Evolutionary conservation across 768 basidiomycete genomes (phyloP).

Genomic region (Termitomyces sp.): DNA sequence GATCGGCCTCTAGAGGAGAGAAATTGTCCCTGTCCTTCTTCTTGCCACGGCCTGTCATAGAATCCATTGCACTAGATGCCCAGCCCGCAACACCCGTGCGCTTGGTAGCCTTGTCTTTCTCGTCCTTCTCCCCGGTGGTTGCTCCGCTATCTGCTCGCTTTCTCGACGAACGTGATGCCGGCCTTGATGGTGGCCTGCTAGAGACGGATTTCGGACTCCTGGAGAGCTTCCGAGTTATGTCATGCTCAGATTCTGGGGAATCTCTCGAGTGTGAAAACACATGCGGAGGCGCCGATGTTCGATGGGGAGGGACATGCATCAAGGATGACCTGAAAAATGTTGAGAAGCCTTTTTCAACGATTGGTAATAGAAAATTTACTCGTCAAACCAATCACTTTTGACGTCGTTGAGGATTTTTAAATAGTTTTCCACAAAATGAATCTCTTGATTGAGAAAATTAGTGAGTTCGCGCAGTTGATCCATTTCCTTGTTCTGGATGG

Average conservation of each 20-base stretch:
- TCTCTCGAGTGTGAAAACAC: conserved; percentile 11
- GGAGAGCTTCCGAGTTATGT: conserved; percentile 22
- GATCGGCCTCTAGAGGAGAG: conserved; percentile 40
- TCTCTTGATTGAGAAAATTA: conserved; percentile 64
- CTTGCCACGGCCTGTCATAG: conserved; percentile 47
- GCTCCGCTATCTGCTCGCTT: conserved; percentile 57
- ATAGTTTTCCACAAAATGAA: conserved; percentile 70
- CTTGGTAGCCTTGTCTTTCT: conserved; percentile 32
- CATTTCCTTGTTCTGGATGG: conserved; percentile 76
- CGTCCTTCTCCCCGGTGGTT: conserved; percentile 27
- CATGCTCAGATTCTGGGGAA: conserved; percentile 28
- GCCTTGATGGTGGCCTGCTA: conserved; percentile 42
- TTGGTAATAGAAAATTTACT: conserved; percentile 28
- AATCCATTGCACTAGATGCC: conserved; percentile 62
- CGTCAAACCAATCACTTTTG: conserved; percentile 59
- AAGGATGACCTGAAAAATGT: conserved; percentile 3
- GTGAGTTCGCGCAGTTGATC: conserved; percentile 67
- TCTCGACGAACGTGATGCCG: conserved; percentile 54
- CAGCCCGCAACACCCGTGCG: conserved; percentile 54
- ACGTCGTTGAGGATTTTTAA: conserved; percentile 68
- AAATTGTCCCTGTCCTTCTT: conserved; percentile 57
- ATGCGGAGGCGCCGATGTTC: conserved; percentile 10
- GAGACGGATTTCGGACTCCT: conserved; percentile 38
- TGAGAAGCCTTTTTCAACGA: background rate
- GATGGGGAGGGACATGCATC: conserved; percentile 8